phyloP scores from a whole-genome alignment of 164 flowering plant genomes.

The Stephania japonica region DNA sequence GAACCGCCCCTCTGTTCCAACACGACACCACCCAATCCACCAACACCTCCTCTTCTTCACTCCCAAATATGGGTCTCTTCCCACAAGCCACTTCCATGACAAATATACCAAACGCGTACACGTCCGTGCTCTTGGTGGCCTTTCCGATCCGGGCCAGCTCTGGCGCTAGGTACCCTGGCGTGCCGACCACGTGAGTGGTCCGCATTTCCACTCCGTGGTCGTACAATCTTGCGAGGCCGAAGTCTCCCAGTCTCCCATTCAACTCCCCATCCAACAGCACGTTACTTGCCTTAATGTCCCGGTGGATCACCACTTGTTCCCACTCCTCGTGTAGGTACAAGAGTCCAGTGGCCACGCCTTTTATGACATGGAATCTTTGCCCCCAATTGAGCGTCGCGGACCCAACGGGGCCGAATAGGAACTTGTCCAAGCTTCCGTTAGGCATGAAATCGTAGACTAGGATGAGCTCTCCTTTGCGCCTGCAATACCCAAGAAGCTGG shows the following conservation, averaged over 20 bases:
- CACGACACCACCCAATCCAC: constrained; percentile 28
- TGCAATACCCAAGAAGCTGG: constrained; percentile 39
- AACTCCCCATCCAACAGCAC: constrained; percentile 30
- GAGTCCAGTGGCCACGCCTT: constrained; percentile 34
- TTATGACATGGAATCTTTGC: constrained; percentile 28
- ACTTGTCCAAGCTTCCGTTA: constrained; percentile 48
- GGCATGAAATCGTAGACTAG: constrained; percentile 56
- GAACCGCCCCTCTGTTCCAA: not conserved
- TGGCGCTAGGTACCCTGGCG: constrained; percentile 37
- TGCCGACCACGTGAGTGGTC: constrained; percentile 33
- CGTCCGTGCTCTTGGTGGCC: constrained; percentile 30
- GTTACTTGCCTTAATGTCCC: constrained; percentile 39
- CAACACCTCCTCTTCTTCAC: not conserved
- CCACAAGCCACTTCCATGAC: constrained; percentile 41
- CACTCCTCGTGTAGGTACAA: constrained; percentile 35
- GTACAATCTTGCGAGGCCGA: constrained; percentile 32
- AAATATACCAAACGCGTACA: constrained; percentile 33
- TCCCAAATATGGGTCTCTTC: constrained; percentile 23
- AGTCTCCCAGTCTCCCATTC: constrained; percentile 33
- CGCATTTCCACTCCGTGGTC: constrained; percentile 27
- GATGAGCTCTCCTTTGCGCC: constrained; percentile 40
- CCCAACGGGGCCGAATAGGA: constrained; percentile 7
- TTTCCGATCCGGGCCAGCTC: constrained; percentile 29
- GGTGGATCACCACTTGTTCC: constrained; percentile 35
- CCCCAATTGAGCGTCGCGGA: constrained; percentile 22